Evolutionary conservation across 345 rosid genomes (phyloP).

Genomic region (Brassica incana): DNA sequence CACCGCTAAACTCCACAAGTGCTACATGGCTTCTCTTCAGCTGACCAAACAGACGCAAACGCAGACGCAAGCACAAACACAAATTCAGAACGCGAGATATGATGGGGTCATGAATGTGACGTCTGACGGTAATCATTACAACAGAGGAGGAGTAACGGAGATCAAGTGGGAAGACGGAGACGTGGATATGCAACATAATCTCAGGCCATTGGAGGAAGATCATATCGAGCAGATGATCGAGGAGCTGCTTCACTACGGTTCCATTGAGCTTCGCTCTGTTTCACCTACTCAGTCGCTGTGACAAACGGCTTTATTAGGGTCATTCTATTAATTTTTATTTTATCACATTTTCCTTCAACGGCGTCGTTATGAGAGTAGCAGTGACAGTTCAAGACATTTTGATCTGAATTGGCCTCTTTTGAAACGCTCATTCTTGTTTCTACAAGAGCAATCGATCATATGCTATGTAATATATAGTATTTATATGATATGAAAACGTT

Average conservation of each 20-base stretch:
- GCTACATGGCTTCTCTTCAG: slow-evolving; percentile 95
- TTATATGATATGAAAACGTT: slow-evolving; percentile 22
- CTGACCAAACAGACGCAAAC: slow-evolving; percentile 60
- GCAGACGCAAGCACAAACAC: slow-evolving; percentile 18
- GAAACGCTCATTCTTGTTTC: slow-evolving; percentile 32
- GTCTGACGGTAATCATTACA: slow-evolving; percentile 32
- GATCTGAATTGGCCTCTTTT: slow-evolving; percentile 39
- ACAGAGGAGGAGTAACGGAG: slow-evolving; percentile 35
- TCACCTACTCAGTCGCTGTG: slow-evolving; percentile 40
- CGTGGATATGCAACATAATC: slow-evolving; percentile 39
- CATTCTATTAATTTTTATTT: background rate
- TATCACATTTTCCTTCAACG: background rate
- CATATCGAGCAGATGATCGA: slow-evolving; percentile 97
- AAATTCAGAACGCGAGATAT: background rate
- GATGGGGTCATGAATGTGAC: slow-evolving; percentile 18
- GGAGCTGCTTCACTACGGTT: slow-evolving; percentile 80
- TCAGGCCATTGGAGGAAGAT: slow-evolving; percentile 75
- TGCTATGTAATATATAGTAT: slow-evolving; percentile 39
- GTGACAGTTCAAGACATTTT: slow-evolving; percentile 31
- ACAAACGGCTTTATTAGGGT: slow-evolving; percentile 28
- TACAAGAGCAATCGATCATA: slow-evolving; percentile 38
- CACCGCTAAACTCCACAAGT: slow-evolving; percentile 84
- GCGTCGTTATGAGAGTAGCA: slow-evolving; percentile 13
- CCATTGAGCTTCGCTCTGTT: slow-evolving; percentile 73
- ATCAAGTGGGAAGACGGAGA: slow-evolving; percentile 50